These are phyloP conservation scores for Ilyonectria sp. DNA, from an alignment of 2,329 filamentous ascomycete genomes.

Conservation along the genomic window DNA sequence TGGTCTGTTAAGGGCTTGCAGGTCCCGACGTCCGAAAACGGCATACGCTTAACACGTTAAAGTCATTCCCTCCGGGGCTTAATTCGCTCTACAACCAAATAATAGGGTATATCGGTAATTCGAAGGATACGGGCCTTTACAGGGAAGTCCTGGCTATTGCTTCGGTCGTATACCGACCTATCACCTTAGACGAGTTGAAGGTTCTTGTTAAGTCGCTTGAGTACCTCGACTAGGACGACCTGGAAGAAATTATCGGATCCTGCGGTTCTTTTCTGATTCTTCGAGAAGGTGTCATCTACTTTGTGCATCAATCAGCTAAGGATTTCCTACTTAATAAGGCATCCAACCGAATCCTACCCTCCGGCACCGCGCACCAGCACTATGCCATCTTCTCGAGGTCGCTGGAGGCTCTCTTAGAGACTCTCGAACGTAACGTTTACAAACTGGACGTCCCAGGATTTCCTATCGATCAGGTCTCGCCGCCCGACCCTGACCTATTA, in stretches of 20 bases:
- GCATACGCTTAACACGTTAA: slow-evolving; percentile 37
- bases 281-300: slow-evolving; percentile 47
- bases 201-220: slow-evolving; percentile 38
- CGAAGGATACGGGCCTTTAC: slow-evolving; percentile 50
- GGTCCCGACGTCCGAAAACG: background rate
- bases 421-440: slow-evolving; percentile 56
- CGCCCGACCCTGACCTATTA: slow-evolving; percentile 29
- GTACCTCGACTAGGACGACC: slow-evolving; percentile 26
- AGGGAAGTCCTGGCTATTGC: slow-evolving; percentile 18
- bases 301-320: slow-evolving; percentile 61
- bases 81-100: slow-evolving; percentile 56
- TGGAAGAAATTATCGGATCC: slow-evolving; percentile 48
- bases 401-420: slow-evolving; percentile 48
- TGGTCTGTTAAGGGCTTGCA: slow-evolving; percentile 37
- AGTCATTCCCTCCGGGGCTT: slow-evolving; percentile 53
- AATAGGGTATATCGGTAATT: slow-evolving; percentile 51
- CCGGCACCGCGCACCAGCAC: slow-evolving; percentile 47
- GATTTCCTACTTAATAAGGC: slow-evolving; percentile 55
- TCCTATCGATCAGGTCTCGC: slow-evolving; percentile 21
- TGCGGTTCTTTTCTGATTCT: slow-evolving; percentile 59
- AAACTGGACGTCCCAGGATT: slow-evolving; percentile 37
- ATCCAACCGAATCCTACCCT: slow-evolving; percentile 48
- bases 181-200: slow-evolving; percentile 30
- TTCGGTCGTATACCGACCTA: too few species aligned
- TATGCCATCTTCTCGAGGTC: slow-evolving; percentile 52